phyloP scores from a whole-genome alignment of 495 filamentous ascomycete species.

The Durotheca rogersii region DNA sequence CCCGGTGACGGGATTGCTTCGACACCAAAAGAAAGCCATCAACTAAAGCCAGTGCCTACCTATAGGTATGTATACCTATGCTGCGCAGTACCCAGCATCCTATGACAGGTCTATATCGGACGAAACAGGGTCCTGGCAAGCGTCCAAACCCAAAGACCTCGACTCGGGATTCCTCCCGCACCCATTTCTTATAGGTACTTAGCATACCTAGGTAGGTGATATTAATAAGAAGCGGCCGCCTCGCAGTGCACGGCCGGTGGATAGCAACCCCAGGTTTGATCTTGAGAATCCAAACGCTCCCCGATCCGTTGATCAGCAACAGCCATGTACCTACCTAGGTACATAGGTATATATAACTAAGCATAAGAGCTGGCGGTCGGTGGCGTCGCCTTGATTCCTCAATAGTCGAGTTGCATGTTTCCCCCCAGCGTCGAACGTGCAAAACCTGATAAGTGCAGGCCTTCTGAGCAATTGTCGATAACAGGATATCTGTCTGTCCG shows the following conservation, averaged over 20 bases:
- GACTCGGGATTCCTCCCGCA: slow-evolving; percentile 4
- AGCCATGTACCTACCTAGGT: not conserved
- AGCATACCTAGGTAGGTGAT: too few relatives aligned
- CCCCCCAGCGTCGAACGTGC: too few relatives aligned
- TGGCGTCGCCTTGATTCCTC: not conserved
- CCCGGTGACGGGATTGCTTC: too few relatives aligned
- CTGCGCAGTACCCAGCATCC: too few relatives aligned
- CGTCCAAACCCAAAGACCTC: not conserved
- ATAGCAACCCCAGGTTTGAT: slow-evolving; percentile 21
- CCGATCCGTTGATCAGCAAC: not conserved
- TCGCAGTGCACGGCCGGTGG: slow-evolving; percentile 27
- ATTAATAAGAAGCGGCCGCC: too few relatives aligned
- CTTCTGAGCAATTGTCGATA: too few relatives aligned
- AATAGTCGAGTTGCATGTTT: too few relatives aligned
- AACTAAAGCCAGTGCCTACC: too few relatives aligned
- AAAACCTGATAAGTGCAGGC: too few relatives aligned
- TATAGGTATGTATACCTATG: too few relatives aligned
- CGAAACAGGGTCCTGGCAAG: not conserved
- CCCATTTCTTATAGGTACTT: slow-evolving; percentile 3
- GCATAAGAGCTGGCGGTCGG: not conserved
- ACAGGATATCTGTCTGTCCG: too few relatives aligned
- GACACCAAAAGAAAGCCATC: too few relatives aligned
- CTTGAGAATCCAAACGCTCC: slow-evolving; percentile 15
- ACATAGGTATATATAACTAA: slow-evolving; percentile 13
- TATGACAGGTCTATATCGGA: not conserved